Conservation (phyloP, 331 rosid species). For the Stylosanthes scabra region DNA sequence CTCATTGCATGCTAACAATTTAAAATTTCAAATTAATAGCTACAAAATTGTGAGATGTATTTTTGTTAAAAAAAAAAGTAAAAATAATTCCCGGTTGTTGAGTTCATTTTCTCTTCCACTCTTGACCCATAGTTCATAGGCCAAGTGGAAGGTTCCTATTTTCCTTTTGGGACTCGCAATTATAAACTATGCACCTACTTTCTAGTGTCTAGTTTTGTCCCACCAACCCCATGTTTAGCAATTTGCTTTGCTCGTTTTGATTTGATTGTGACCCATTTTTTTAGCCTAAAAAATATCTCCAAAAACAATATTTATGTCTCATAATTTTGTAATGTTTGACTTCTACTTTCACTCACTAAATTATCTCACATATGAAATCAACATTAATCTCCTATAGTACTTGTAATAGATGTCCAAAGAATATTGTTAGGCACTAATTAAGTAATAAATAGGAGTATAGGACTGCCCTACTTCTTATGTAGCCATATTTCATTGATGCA, state of each 20-base stretch:
- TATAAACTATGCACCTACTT: constrained; percentile 11
- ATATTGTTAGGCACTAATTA: not conserved
- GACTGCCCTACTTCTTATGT: not conserved
- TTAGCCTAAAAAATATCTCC: not conserved
- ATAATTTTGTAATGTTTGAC: not conserved
- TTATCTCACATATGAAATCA: too few species aligned
- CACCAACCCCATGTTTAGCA: constrained; percentile 29
- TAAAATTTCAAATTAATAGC: not conserved
- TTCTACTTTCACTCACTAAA: too few species aligned
- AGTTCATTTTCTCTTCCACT: not conserved
- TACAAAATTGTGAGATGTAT: not conserved
- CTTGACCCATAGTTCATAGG: not conserved
- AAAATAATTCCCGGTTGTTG: not conserved
- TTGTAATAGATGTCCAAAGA: not conserved
- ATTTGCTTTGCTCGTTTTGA: not conserved
- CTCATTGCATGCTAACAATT: not conserved
- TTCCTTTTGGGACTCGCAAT: not conserved
- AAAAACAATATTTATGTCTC: not conserved
- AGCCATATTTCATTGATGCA: not conserved
- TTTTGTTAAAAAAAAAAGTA: too few species aligned
- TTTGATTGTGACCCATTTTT: not conserved
- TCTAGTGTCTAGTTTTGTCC: not conserved
- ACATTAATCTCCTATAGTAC: not conserved
- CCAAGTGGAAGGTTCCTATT: not conserved
- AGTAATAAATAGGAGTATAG: not conserved